A percentile compares a stretch with the other conserved stretches of the same genome.
Conservation (phyloP, 345 rosid species). For the Heritiera fomes region DNA sequence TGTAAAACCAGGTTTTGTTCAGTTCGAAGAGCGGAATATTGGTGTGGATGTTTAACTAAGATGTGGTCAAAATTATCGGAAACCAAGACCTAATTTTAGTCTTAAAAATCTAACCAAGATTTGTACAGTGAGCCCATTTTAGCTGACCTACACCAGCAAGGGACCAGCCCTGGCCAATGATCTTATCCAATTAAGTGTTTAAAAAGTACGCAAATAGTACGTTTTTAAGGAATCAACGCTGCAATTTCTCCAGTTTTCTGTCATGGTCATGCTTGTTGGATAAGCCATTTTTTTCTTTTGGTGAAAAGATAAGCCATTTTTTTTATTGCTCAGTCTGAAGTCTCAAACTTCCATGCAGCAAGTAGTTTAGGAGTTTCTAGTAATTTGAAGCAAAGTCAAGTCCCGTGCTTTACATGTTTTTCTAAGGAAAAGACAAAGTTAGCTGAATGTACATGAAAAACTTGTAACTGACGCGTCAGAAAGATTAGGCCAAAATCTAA, state of each 20-base stretch:
- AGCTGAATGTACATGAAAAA: neutral
- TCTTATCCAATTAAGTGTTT: no score
- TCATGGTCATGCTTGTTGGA: neutral
- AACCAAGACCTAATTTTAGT: conserved; percentile 10
- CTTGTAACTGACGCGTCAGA: conserved; percentile 11
- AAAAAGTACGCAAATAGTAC: neutral
- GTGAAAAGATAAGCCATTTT: neutral
- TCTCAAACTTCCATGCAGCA: neutral
- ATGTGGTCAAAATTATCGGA: neutral
- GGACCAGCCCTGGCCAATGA: neutral
- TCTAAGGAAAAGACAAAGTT: conserved; percentile 1
- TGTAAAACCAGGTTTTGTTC: neutral
- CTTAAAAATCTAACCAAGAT: conserved; percentile 8
- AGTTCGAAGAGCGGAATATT: neutral
- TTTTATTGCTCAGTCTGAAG: neutral
- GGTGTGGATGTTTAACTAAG: neutral
- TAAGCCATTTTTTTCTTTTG: neutral
- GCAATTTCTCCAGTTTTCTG: neutral
- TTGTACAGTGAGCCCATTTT: neutral
- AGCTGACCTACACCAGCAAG: conserved; percentile 17
- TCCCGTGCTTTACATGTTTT: neutral
- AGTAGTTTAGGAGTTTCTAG: neutral
- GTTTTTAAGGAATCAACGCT: neutral
- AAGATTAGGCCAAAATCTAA: neutral
- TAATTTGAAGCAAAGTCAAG: neutral